A percentile compares a stretch with the other conserved stretches of the same genome.
Evolutionary conservation across 257 asterid genomes (phyloP).

Genomic region (Solanum habrochaites): DNA sequence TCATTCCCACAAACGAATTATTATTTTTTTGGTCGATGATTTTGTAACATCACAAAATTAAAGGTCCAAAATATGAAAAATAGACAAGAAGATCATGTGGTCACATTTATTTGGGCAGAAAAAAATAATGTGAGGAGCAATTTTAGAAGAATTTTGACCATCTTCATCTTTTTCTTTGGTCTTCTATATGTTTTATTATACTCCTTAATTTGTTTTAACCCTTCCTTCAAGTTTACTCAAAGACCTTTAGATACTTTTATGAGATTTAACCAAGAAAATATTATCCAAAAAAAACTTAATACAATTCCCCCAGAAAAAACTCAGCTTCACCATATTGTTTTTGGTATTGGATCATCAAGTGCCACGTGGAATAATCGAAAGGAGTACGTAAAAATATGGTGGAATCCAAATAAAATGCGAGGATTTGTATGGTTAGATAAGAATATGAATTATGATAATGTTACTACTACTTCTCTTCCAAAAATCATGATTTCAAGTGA

Average conservation of each 20-base stretch:
- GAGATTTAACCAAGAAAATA: not conserved
- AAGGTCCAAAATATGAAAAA: not conserved
- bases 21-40: not conserved
- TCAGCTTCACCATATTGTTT: constrained; percentile 23
- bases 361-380: constrained; percentile 20
- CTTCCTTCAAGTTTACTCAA: not conserved
- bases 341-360: constrained; percentile 31
- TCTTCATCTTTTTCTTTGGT: not conserved
- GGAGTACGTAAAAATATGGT: constrained; percentile 27
- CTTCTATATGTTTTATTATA: not conserved
- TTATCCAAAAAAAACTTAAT: not conserved
- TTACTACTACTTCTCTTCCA: not conserved
- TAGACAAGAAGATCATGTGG: not conserved
- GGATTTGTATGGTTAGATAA: constrained; percentile 34
- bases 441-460: not conserved
- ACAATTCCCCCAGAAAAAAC: constrained; percentile 1
- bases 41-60: not conserved
- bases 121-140: not conserved
- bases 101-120: not conserved
- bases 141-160: not conserved
- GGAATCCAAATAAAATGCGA: constrained; percentile 15
- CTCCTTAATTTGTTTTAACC: not conserved
- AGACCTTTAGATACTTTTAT: not conserved
- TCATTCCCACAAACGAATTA: not conserved
- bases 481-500: constrained; percentile 14